phyloP scores from a whole-genome alignment of 257 asterid species.

The Eucommia ulmoides region DNA sequence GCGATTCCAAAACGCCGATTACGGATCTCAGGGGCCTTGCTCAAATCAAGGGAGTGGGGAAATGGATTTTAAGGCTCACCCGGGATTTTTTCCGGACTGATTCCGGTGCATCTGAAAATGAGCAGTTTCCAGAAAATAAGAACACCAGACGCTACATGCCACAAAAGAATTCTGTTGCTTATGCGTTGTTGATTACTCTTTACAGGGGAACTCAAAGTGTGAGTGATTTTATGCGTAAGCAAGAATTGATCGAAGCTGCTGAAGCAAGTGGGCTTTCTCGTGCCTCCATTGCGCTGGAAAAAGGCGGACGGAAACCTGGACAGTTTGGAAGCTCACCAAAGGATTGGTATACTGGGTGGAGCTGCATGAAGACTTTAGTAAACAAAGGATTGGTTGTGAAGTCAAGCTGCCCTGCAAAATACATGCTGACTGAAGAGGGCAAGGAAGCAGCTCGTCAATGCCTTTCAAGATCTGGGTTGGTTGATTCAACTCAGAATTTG shows the following conservation, averaged over 20 bases:
- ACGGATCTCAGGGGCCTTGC: slow-evolving; percentile 56
- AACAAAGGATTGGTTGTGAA: slow-evolving; percentile 82
- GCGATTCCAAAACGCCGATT: slow-evolving; percentile 46
- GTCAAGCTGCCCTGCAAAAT: slow-evolving; percentile 97
- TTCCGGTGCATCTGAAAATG: slow-evolving; percentile 29
- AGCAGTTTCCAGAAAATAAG: slow-evolving; percentile 30
- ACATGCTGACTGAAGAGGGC: slow-evolving; percentile 95
- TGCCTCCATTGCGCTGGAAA: slow-evolving; percentile 69
- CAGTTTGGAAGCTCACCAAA: slow-evolving; percentile 67
- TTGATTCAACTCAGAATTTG: slow-evolving; percentile 22
- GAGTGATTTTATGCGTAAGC: slow-evolving; percentile 61
- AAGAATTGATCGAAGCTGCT: slow-evolving; percentile 80
- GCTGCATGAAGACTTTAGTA: slow-evolving; percentile 75
- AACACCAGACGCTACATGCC: slow-evolving; percentile 64
- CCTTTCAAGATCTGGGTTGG: slow-evolving; percentile 61
- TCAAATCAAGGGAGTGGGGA: slow-evolving; percentile 77
- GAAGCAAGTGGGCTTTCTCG: slow-evolving; percentile 96
- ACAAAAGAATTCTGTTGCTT: slow-evolving; percentile 87
- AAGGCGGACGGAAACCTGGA: slow-evolving; percentile 72
- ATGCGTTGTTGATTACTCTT: slow-evolving; percentile 76
- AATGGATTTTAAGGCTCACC: slow-evolving; percentile 87
- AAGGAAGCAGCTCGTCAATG: slow-evolving; percentile 76
- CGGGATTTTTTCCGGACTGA: slow-evolving; percentile 50
- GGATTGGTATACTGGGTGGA: slow-evolving; percentile 98
- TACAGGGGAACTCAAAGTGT: slow-evolving; percentile 62